A percentile compares a stretch with the other conserved stretches of the same genome.
Evolutionary conservation across 2,329 filamentous ascomycete species (phyloP).

Genomic region (Arthrobotrys sinensis): DNA sequence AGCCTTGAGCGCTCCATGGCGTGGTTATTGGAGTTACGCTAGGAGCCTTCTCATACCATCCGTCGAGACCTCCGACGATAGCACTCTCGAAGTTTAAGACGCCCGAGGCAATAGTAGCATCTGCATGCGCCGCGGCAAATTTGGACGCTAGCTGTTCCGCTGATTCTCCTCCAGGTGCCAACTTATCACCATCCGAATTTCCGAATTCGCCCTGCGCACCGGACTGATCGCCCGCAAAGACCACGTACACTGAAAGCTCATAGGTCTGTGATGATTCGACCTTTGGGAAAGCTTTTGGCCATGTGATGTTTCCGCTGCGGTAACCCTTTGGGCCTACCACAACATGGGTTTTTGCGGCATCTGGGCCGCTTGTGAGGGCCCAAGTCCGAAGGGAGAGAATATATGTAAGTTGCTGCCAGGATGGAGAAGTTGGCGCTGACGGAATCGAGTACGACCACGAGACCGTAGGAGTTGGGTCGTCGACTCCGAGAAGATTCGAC

Average conservation of each 20-base stretch:
- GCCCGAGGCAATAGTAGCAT: slow-evolving; percentile 15
- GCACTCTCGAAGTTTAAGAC: slow-evolving; percentile 39
- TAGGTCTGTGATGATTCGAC: slow-evolving; percentile 34
- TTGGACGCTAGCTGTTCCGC: slow-evolving; percentile 11
- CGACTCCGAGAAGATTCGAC: slow-evolving; percentile 42
- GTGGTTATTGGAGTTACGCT: slow-evolving; percentile 42
- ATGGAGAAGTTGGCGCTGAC: background rate
- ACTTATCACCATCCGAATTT: slow-evolving; percentile 1
- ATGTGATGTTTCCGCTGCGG: slow-evolving; percentile 38
- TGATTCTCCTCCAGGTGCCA: slow-evolving; percentile 9
- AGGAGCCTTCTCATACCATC: slow-evolving; percentile 34
- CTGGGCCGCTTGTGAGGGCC: background rate
- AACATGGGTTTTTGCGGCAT: slow-evolving; percentile 2
- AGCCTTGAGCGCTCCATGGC: slow-evolving; percentile 40
- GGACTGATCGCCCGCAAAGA: slow-evolving; percentile 9
- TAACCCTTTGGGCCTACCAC: slow-evolving; percentile 35
- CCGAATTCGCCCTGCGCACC: slow-evolving; percentile 14
- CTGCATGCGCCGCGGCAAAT: background rate
- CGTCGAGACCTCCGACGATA: slow-evolving; percentile 39
- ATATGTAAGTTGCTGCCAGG: slow-evolving; percentile 42
- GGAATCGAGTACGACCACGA: slow-evolving; percentile 49
- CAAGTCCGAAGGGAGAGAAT: slow-evolving; percentile 42
- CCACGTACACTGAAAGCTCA: slow-evolving; percentile 26
- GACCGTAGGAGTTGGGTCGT: slow-evolving; percentile 37
- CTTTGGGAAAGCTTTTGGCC: slow-evolving; percentile 42